A percentile compares a stretch with the other conserved stretches of the same genome.
phyloP scores from a whole-genome alignment of 2,329 filamentous ascomycete genomes.

The Alternaria sp. region DNA sequence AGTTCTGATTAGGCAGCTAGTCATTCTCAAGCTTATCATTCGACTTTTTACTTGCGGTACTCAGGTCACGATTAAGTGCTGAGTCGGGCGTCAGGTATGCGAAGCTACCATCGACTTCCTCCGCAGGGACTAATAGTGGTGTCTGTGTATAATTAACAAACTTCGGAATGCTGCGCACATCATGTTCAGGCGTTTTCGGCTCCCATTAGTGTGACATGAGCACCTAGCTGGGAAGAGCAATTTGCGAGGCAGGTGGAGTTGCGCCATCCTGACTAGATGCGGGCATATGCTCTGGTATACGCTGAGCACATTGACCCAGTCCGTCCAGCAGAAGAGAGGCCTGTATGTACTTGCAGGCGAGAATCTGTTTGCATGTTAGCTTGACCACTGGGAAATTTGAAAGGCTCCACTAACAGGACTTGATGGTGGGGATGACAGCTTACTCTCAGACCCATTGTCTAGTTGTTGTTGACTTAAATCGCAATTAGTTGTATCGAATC shows the following conservation, averaged over 20 bases:
- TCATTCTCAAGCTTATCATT: neutral
- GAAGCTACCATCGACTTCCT: neutral
- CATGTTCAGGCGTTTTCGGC: neutral
- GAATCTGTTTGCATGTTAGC: neutral
- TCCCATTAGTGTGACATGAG: neutral
- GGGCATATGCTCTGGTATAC: neutral
- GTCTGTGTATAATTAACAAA: neutral
- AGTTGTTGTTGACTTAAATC: neutral
- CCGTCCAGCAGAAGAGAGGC: neutral
- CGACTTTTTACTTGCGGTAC: neutral
- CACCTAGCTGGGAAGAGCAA: neutral
- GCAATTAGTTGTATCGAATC: neutral
- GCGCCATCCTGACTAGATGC: slow-evolving; percentile 6
- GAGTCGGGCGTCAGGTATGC: slow-evolving; percentile 12
- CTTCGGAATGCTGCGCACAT: neutral
- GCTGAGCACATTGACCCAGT: slow-evolving; percentile 9
- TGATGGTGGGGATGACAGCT: neutral
- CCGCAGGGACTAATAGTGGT: neutral
- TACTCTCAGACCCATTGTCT: neutral
- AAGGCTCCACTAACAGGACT: neutral
- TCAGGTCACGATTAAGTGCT: neutral
- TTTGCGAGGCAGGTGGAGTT: neutral
- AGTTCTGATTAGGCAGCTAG: neutral
- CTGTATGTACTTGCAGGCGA: neutral
- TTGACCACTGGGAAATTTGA: too few species aligned